Base-by-base conservation (phyloP, 768 basidiomycete species). In the Naganishia friedmannii region DNA sequence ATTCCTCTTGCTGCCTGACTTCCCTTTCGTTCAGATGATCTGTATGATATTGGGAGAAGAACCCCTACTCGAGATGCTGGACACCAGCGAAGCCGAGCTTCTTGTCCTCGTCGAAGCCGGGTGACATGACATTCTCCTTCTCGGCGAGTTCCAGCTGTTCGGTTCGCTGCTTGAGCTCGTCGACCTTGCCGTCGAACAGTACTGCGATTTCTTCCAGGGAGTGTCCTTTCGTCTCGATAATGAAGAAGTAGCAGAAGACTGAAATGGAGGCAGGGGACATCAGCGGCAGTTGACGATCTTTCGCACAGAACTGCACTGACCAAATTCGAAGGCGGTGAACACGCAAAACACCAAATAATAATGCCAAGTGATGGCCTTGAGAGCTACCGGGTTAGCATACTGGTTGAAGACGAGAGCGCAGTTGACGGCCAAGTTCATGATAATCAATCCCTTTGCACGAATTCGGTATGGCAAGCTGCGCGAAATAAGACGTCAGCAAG, bases 381-480 rank as follows among this genome's bases (percentile, higher is more conserved):
- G 60, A 9, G 69, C 76, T 56, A 77, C 72, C 17, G 76, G 76
- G 66, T 78, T 77, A 66, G 76, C 73, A 69, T 74, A 78, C 29
- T 74, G 72, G 73, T 73, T 71, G 55, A 80, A 77, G 70, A 80
- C 76, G 58, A 80, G 75, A 53, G 78, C 77, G 56, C 73, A 69
- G 46, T 77, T 73, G 76, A 78, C 78, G 5, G 77, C 74, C 68
- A 79, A 70, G 72, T 77, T 73, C 85, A 92, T 90, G 67, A 92
- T 76, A 73, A 85, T 89, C 84, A 91, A 88, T 66, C 91, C 90
- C 84, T 92, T 93, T 73, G 91, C 91, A 79, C 92, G 91, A 68
- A 93, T 83, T 34, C 83, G 82, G 83, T 85, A 92, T 6, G 92
- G 92, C 66, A 93, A 83, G 81, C 65, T 68, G 42, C n/a, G n/a